phyloP scores from a whole-genome alignment of 176 grass and related monocot species.

The Chloris gayana region DNA sequence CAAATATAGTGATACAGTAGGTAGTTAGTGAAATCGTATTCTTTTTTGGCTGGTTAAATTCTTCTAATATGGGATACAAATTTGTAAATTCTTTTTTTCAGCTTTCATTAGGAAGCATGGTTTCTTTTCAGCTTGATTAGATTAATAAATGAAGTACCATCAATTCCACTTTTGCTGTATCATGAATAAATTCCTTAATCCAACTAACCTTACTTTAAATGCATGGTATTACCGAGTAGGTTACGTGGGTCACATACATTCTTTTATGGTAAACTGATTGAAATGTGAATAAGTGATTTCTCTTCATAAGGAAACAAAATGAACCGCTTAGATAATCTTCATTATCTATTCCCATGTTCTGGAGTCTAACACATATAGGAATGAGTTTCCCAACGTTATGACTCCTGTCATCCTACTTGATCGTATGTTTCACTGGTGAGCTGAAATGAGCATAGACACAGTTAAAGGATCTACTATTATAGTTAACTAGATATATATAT shows the following conservation, averaged over 20 bases:
- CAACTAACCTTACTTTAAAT: not conserved
- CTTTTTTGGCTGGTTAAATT: not conserved
- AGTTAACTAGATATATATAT: not conserved
- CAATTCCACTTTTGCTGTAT: slow-evolving; percentile 2
- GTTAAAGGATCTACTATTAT: not conserved
- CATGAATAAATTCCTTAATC: not conserved
- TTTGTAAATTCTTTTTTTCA: not conserved
- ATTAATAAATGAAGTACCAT: slow-evolving; percentile 5
- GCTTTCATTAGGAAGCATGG: not conserved
- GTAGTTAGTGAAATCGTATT: not conserved
- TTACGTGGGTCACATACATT: not conserved
- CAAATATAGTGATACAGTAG: not conserved
- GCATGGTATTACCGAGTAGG: not conserved
- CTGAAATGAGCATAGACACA: not conserved
- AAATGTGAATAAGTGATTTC: not conserved
- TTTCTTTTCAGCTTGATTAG: not conserved
- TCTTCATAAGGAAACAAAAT: not conserved
- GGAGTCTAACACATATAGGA: not conserved
- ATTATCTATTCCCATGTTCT: not conserved
- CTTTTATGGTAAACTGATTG: not conserved
- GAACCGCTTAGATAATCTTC: not conserved
- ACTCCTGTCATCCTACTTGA: not conserved
- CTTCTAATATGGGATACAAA: not conserved
- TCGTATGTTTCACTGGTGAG: not conserved
- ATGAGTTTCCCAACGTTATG: not conserved